Evolutionary conservation across 23 red algal species (phyloP), one percentile per base, ranked within the genome.

Genomic region (Pyropia haitanensis): DNA sequence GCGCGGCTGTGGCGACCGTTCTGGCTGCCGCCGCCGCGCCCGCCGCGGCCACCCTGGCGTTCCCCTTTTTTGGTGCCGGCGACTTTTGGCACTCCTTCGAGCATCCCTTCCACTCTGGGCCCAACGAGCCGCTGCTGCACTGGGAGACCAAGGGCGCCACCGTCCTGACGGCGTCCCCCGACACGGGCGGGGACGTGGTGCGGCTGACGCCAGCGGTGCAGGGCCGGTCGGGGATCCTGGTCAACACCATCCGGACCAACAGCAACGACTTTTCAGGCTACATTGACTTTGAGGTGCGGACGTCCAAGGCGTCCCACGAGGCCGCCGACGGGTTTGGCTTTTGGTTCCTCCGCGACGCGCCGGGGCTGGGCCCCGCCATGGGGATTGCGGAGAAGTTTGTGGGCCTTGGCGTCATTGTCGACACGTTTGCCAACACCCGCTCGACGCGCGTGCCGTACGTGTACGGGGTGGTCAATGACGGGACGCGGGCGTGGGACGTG

Each of bases 301-400:
- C 21, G 19, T 21, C 19, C 25, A 21, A 5, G 19, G 5, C 19
- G 6, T 58, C 55, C 21, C 21, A 21, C 55, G 55, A 58, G 55
- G 21, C 55, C 5, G 67, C 67, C 5, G 67, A 71, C 25, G 67
- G 67, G 30, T 28, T 71, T 24, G 54, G 24, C 24, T 71, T 71
- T 29, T 71, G 22, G 23, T 55, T 59, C 25, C 33, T 56, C 27
- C 18, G 39, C 18, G 29, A 71, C 23, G 5, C 67, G 22, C 33
- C 49, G 48, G 21, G 4, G 18, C 18, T 59, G 25, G 67, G 67
- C 18, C 49, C 67, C n/a, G 49, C 18, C n/a, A 30, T 30, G 21
- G 67, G 67, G 6, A 55, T 71, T 54, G n/a, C 61, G 4, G 33
- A 53, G 49, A 57, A 55, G 51, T 71, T 71, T n/a, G 18, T n/a